These are phyloP conservation scores for Graphilbum sp. DNA, from an alignment of 2,329 filamentous ascomycete species.

Conservation along the genomic window DNA sequence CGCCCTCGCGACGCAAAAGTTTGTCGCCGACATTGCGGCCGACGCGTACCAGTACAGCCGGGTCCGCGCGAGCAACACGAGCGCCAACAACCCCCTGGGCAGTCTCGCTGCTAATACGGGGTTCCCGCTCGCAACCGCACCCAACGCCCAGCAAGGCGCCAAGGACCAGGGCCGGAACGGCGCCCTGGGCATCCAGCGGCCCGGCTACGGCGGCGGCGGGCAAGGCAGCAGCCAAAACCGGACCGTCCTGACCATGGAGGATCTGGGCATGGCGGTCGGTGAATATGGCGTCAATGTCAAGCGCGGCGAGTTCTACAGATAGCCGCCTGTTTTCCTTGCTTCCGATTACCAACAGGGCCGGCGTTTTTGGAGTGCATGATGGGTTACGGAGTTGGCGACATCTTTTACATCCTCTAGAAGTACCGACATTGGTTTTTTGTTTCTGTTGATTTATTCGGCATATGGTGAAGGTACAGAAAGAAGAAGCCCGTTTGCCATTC, in stretches of 20 bases:
- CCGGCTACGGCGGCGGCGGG: slow-evolving; percentile 74
- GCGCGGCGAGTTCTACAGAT: slow-evolving; percentile 92
- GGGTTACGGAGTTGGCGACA: background rate
- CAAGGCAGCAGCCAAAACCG: slow-evolving; percentile 78
- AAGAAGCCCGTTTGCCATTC: no score
- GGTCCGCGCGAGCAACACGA: slow-evolving; percentile 71
- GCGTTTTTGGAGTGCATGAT: no score
- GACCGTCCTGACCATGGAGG: slow-evolving; percentile 96
- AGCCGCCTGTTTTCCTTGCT: slow-evolving; percentile 4
- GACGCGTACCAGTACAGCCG: slow-evolving; percentile 97
- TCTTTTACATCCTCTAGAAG: no score
- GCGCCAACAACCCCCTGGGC: slow-evolving; percentile 82
- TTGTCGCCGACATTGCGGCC: slow-evolving; percentile 91
- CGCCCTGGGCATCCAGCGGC: slow-evolving; percentile 56
- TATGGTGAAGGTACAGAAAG: no score
- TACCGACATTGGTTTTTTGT: no score
- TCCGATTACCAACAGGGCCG: no score
- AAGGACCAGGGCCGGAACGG: slow-evolving; percentile 42
- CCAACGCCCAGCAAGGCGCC: slow-evolving; percentile 23
- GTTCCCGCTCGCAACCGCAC: slow-evolving; percentile 48
- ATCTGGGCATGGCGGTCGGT: slow-evolving; percentile 91
- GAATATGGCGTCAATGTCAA: slow-evolving; percentile 98
- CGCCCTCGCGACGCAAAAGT: slow-evolving; percentile 96
- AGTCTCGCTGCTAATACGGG: slow-evolving; percentile 62
- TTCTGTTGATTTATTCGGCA: no score